Percentiles rank a stretch among this genome's conserved stretches.
phyloP scores from a whole-genome alignment of 2,329 filamentous ascomycete species.

The Phyllosticta ampelicida region DNA sequence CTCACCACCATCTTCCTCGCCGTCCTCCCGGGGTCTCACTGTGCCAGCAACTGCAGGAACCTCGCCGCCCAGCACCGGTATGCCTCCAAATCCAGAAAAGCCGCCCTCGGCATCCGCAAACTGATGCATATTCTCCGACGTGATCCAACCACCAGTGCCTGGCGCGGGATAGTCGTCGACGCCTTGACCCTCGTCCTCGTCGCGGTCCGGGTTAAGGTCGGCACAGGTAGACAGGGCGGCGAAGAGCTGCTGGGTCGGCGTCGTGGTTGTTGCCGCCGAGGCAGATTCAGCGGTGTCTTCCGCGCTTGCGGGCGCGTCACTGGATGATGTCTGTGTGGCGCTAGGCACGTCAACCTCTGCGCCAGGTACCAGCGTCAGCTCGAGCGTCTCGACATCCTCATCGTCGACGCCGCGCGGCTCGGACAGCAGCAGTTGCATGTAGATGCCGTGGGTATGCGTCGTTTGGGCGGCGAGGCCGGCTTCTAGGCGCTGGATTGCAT shows the following conservation, averaged over 20 bases:
- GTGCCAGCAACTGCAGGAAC: conserved; percentile 29
- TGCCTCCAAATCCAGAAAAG: conserved; percentile 21
- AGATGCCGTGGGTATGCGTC: conserved; percentile 16
- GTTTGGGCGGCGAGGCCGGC: background rate
- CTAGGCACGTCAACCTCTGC: conserved; percentile 13
- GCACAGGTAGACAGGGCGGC: conserved; percentile 63
- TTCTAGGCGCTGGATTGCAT: conserved; percentile 55
- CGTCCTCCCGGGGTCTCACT: conserved; percentile 24
- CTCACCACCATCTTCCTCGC: conserved; percentile 16
- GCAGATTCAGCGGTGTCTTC: conserved; percentile 15
- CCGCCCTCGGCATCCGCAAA: conserved; percentile 40
- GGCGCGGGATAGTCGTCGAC: conserved; percentile 33
- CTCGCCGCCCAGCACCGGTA: conserved; percentile 11
- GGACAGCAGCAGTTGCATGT: conserved; percentile 33
- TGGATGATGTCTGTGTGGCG: conserved; percentile 10
- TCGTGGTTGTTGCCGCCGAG: conserved; percentile 12
- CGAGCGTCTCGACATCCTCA: conserved; percentile 52
- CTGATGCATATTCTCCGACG: conserved; percentile 78
- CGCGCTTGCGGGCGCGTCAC: background rate
- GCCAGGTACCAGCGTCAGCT: conserved; percentile 54
- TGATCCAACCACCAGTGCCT: conserved; percentile 75
- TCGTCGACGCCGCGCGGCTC: conserved; percentile 48
- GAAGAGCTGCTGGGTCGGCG: conserved; percentile 44
- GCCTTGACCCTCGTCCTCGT: conserved; percentile 47
- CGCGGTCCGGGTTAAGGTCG: conserved; percentile 63